These are phyloP conservation scores for Passiflora organensis DNA, from an alignment of 345 rosid genomes.

Conservation along the genomic window DNA sequence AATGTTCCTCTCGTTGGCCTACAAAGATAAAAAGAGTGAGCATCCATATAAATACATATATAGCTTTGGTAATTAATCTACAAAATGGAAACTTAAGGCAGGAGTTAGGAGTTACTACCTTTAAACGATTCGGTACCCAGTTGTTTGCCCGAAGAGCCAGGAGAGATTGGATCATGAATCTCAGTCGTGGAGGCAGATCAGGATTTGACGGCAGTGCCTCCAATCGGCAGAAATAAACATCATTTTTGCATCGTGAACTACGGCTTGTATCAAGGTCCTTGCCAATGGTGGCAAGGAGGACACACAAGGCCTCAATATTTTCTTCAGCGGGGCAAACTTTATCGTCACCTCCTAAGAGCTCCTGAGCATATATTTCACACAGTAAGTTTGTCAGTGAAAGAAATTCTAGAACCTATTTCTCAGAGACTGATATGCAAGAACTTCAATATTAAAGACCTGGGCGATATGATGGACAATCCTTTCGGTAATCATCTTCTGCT, in stretches of 20 bases:
- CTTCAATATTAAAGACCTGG: conserved; percentile 40
- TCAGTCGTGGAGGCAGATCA: conserved; percentile 55
- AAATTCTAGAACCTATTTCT: neutral
- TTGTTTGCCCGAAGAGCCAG: conserved; percentile 69
- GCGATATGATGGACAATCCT: conserved; percentile 87
- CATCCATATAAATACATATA: too few species aligned
- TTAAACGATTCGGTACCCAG: conserved; percentile 93
- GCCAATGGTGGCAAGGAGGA: conserved; percentile 74
- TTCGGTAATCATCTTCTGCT: conserved; percentile 94
- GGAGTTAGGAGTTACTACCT: too few species aligned
- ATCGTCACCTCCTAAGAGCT: conserved; percentile 68
- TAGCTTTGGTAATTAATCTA: too few species aligned
- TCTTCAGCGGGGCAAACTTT: conserved; percentile 73
- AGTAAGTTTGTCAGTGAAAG: conserved; percentile 1
- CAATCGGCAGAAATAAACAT: conserved; percentile 52
- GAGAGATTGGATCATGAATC: conserved; percentile 77
- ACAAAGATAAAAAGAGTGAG: too few species aligned
- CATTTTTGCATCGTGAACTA: conserved; percentile 62
- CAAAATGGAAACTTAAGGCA: too few species aligned
- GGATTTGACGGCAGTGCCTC: conserved; percentile 59
- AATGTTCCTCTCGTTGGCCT: too few species aligned
- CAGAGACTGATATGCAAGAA: neutral
- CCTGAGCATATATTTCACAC: conserved; percentile 35
- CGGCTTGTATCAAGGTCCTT: conserved; percentile 76
- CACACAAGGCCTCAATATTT: conserved; percentile 87